A percentile compares a stretch with the other conserved stretches of the same genome.
These are phyloP conservation scores for Zoysia japonica DNA, from an alignment of 176 grass and related monocot species.

Conservation along the genomic window DNA sequence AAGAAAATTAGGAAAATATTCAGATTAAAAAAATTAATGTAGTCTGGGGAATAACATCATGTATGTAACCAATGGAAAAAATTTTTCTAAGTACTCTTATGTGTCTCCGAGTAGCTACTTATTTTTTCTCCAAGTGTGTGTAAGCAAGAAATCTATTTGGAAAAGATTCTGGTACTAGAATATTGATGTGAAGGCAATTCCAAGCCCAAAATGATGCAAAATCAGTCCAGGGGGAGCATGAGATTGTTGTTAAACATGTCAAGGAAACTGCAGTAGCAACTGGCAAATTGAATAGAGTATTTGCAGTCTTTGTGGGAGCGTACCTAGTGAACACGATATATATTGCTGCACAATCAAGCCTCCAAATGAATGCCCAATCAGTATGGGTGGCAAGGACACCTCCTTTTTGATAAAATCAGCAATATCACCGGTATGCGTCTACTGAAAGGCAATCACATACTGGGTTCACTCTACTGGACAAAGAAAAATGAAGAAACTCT, in stretches of 20 bases:
- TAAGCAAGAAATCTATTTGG: slow-evolving; percentile 1
- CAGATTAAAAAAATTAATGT: not conserved
- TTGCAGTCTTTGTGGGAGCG: slow-evolving; percentile 20
- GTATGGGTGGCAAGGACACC: slow-evolving; percentile 51
- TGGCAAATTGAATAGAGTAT: not conserved
- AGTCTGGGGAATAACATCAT: not conserved
- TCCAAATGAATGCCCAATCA: slow-evolving; percentile 95
- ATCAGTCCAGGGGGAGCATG: slow-evolving; percentile 16
- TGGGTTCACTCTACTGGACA: slow-evolving; percentile 29
- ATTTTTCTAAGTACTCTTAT: not conserved
- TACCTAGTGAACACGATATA: slow-evolving; percentile 63
- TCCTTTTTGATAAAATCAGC: slow-evolving; percentile 83
- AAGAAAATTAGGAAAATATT: not conserved
- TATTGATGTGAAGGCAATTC: slow-evolving; percentile 2
- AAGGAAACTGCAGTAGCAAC: slow-evolving; percentile 8
- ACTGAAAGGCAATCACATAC: slow-evolving; percentile 65
- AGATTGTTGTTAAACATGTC: not conserved
- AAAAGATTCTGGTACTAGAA: not conserved
- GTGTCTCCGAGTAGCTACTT: not conserved
- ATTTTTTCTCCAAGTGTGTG: not conserved
- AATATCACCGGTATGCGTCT: slow-evolving; percentile 77
- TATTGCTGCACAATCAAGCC: slow-evolving; percentile 92
- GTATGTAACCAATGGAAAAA: not conserved
- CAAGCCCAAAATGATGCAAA: not conserved
- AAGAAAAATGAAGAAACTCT: not conserved